Evolutionary conservation across 441 rosid species (phyloP).

Genomic region (Mallotus repandus): DNA sequence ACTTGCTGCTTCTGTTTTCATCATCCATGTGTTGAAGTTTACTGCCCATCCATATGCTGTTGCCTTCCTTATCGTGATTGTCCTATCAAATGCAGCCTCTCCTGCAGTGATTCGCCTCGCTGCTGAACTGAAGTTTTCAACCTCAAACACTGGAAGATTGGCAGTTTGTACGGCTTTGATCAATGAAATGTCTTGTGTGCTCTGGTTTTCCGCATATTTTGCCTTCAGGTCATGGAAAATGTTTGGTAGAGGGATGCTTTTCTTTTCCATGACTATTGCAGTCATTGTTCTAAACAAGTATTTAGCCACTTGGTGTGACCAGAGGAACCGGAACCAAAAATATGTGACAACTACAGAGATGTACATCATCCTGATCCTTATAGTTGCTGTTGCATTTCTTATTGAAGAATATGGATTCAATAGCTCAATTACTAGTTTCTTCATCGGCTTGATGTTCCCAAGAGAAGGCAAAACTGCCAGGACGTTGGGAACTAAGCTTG

Average conservation of each 20-base stretch:
- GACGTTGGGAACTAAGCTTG: constrained; percentile 58
- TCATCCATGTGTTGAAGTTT: constrained; percentile 30
- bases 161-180: constrained; percentile 56
- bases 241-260: constrained; percentile 34
- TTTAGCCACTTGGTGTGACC: constrained; percentile 56
- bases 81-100: constrained; percentile 65
- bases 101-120: constrained; percentile 67
- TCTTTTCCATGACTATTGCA: constrained; percentile 30
- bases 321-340: constrained; percentile 50
- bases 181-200: constrained; percentile 53
- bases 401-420: constrained; percentile 43
- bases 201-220: constrained; percentile 28
- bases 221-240: constrained; percentile 28
- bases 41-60: constrained; percentile 25
- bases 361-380: constrained; percentile 41
- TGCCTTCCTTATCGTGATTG: constrained; percentile 34
- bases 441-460: constrained; percentile 69
- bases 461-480: constrained; percentile 75
- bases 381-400: constrained; percentile 33
- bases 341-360: constrained; percentile 61
- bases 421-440: constrained; percentile 50
- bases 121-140: constrained; percentile 66
- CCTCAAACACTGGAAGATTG: constrained; percentile 63
- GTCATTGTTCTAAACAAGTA: constrained; percentile 44
- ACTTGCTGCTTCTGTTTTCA: constrained; percentile 33